phyloP scores from a whole-genome alignment of 1,284 basidiomycete genomes.

The Stereum hirsutum region DNA sequence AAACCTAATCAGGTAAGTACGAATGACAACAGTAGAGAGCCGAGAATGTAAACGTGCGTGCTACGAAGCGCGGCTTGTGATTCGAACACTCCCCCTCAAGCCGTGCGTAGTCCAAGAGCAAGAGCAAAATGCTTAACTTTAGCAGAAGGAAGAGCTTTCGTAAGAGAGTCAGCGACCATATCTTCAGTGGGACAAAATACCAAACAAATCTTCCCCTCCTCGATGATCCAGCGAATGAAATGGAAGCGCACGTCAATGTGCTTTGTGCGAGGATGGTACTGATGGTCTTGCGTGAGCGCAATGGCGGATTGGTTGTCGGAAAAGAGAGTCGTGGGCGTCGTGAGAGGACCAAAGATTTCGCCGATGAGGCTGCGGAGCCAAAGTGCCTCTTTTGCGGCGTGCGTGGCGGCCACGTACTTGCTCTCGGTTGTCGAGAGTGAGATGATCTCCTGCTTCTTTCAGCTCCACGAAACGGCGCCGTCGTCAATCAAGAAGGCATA shows the following conservation, averaged over 20 bases:
- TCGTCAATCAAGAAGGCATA: constrained; percentile 13
- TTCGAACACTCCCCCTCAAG: too few relatives aligned
- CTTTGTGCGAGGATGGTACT: constrained; percentile 17
- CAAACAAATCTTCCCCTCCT: constrained; percentile 9
- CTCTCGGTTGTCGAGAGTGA: constrained; percentile 18
- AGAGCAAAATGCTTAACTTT: constrained; percentile 6
- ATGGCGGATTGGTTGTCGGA: constrained; percentile 24
- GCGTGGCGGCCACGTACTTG: constrained; percentile 17
- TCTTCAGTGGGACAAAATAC: constrained; percentile 12
- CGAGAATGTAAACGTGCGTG: too few relatives aligned
- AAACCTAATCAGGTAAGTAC: too few relatives aligned
- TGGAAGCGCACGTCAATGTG: constrained; percentile 26
- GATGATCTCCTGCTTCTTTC: constrained; percentile 15
- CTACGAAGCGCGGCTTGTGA: too few relatives aligned
- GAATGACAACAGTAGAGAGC: too few relatives aligned
- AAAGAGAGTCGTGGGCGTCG: constrained; percentile 10
- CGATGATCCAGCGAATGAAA: constrained; percentile 20
- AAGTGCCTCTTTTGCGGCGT: constrained; percentile 12
- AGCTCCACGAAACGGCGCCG: constrained; percentile 13
- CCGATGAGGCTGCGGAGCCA: constrained; percentile 12
- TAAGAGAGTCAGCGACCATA: constrained; percentile 18
- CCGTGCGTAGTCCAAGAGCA: constrained; percentile 1
- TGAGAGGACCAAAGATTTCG: constrained; percentile 5
- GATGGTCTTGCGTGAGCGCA: constrained; percentile 17
- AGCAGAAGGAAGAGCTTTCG: constrained; percentile 12